These are phyloP conservation scores for Schizophyllum commune DNA, from an alignment of 1,284 basidiomycete species.

Conservation along the genomic window DNA sequence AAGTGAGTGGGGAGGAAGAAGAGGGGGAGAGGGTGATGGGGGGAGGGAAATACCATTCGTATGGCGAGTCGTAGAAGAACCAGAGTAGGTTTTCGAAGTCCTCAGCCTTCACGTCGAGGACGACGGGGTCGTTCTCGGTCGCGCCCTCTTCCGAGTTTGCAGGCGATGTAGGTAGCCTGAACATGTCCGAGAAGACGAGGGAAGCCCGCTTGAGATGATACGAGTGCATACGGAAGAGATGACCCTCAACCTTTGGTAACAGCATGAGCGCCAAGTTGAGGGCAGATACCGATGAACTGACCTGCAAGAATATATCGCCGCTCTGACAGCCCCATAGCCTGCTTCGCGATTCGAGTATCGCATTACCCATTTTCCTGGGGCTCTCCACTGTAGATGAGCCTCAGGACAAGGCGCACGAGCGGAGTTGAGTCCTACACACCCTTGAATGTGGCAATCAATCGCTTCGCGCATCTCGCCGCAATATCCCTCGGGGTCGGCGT, in stretches of 20 bases:
- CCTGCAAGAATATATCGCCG: neutral
- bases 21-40: no score
- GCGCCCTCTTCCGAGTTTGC: neutral
- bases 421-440: no score
- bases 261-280: neutral
- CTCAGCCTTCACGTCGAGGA: constrained; percentile 36
- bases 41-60: no score
- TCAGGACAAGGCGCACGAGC: no score
- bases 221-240: neutral
- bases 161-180: neutral
- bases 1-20: no score
- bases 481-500: no score
- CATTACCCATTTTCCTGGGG: neutral
- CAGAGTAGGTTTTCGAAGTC: constrained; percentile 56
- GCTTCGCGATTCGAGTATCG: neutral
- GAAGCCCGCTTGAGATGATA: neutral
- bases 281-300: neutral
- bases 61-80: constrained; percentile 51
- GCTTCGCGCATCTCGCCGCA: no score
- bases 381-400: no score
- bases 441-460: no score
- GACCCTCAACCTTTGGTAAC: neutral
- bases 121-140: constrained; percentile 34
- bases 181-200: neutral
- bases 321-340: neutral